Evolutionary conservation across 1,284 basidiomycete genomes (phyloP).

Genomic region (Cystobasidium slooffiae): DNA sequence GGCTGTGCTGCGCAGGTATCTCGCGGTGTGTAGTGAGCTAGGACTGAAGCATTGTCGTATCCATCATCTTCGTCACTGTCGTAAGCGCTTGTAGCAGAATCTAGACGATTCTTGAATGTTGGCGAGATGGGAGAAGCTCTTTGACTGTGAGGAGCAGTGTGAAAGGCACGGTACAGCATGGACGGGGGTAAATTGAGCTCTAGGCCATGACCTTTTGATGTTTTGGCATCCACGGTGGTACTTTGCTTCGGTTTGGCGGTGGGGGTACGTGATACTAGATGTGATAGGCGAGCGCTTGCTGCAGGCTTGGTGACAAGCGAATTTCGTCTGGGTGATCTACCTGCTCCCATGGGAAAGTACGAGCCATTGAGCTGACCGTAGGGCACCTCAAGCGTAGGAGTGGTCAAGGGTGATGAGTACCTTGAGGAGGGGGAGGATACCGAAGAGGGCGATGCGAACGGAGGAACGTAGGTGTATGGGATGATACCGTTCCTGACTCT

Average conservation of each 20-base stretch:
- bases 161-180: too few species aligned
- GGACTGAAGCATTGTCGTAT: neutral
- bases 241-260: too few species aligned
- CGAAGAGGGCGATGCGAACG: neutral
- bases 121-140: neutral
- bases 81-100: neutral
- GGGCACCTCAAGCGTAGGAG: neutral
- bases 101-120: too few species aligned
- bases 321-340: neutral
- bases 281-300: neutral
- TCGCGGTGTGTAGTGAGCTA: neutral
- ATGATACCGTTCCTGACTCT: conserved; percentile 3
- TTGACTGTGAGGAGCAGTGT: neutral
- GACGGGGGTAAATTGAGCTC: too few species aligned
- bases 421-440: neutral
- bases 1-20: neutral
- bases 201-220: too few species aligned
- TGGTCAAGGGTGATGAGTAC: neutral
- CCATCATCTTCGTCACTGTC: conserved; percentile 8
- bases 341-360: neutral
- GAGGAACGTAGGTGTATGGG: conserved; percentile 1
- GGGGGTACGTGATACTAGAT: too few species aligned
- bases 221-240: too few species aligned
- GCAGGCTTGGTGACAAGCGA: neutral
- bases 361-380: neutral